These are phyloP conservation scores for Saccharomycopsis fodiens DNA, from an alignment of 805 yeast genomes.

Conservation along the genomic window DNA sequence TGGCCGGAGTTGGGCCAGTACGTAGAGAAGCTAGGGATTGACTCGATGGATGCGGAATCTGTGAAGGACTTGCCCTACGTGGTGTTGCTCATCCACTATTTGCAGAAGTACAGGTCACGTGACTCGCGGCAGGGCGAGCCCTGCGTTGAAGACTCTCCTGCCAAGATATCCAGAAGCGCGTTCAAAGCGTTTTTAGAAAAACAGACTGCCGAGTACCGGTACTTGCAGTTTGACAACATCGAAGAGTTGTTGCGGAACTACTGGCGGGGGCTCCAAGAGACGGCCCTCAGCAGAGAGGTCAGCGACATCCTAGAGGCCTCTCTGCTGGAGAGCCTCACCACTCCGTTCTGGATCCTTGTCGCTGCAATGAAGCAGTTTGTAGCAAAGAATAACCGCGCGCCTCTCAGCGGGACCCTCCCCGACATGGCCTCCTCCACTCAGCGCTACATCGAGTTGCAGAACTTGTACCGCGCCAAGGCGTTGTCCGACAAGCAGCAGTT, in stretches of 20 bases:
- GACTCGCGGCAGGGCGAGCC: slow-evolving; percentile 5
- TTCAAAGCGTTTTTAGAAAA: slow-evolving; percentile 30
- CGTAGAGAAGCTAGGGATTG: slow-evolving; percentile 19
- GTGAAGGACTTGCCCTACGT: slow-evolving; percentile 22
- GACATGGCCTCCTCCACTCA: slow-evolving; percentile 82
- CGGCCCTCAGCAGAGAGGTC: slow-evolving; percentile 26
- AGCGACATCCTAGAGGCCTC: slow-evolving; percentile 23
- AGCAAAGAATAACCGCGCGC: slow-evolving; percentile 37
- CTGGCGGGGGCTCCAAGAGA: slow-evolving; percentile 35
- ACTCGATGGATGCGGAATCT: slow-evolving; percentile 17
- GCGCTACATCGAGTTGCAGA: slow-evolving; percentile 50
- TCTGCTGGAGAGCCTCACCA: slow-evolving; percentile 19
- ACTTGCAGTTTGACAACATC: slow-evolving; percentile 35
- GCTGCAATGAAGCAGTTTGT: slow-evolving; percentile 49
- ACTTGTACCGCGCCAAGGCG: slow-evolving; percentile 51
- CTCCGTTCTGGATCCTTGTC: slow-evolving; percentile 49
- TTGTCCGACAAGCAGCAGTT: slow-evolving; percentile 38
- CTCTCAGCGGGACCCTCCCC: slow-evolving; percentile 68
- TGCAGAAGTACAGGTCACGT: background rate
- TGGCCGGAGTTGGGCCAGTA: slow-evolving; percentile 12
- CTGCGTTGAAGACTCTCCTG: no score
- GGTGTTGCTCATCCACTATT: slow-evolving; percentile 10
- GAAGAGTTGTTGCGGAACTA: slow-evolving; percentile 44
- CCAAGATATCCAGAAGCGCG: background rate
- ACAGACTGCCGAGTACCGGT: slow-evolving; percentile 2